Percentiles rank a stretch among this genome's conserved stretches.
Conservation (phyloP, 352 stramenopile genomes). For the Phytophthora vignae region DNA sequence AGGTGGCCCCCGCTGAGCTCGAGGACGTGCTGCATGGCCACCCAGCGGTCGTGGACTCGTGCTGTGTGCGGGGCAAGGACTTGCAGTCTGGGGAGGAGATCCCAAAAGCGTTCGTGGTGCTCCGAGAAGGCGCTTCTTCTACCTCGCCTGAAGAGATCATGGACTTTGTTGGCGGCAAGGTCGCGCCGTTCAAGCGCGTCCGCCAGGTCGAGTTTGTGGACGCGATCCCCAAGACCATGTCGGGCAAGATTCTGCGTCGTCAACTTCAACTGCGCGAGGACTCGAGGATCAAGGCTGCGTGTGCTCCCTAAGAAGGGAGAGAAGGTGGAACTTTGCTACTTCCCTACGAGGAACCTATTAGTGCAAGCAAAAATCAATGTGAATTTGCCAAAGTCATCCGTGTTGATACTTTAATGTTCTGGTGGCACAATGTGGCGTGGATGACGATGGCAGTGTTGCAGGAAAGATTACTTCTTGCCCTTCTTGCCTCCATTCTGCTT, state of each 20-base stretch:
- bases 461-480: constrained; percentile 34
- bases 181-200: constrained; percentile 88
- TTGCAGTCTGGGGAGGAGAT: constrained; percentile 82
- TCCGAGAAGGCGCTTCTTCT: constrained; percentile 50
- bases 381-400: constrained; percentile 1
- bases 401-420: constrained; percentile 14
- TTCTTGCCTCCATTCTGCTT: constrained; percentile 34
- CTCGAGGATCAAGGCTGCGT: constrained; percentile 27
- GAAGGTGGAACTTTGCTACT: background rate
- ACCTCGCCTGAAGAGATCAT: constrained; percentile 75
- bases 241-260: constrained; percentile 92
- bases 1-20: constrained; percentile 92
- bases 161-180: constrained; percentile 79
- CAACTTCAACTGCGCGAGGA: constrained; percentile 60
- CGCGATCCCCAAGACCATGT: constrained; percentile 88
- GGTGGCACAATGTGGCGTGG: background rate
- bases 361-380: background rate
- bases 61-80: constrained; percentile 70
- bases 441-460: background rate
- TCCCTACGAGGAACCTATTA: background rate
- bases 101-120: constrained; percentile 91
- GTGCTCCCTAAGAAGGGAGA: constrained; percentile 5
- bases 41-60: constrained; percentile 74
- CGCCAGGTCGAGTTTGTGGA: constrained; percentile 88
- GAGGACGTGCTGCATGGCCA: constrained; percentile 90